Percentiles rank a stretch among this genome's conserved stretches.
Evolutionary conservation across 805 yeast species (phyloP).

Genomic region (Saturnispora gosingensis): DNA sequence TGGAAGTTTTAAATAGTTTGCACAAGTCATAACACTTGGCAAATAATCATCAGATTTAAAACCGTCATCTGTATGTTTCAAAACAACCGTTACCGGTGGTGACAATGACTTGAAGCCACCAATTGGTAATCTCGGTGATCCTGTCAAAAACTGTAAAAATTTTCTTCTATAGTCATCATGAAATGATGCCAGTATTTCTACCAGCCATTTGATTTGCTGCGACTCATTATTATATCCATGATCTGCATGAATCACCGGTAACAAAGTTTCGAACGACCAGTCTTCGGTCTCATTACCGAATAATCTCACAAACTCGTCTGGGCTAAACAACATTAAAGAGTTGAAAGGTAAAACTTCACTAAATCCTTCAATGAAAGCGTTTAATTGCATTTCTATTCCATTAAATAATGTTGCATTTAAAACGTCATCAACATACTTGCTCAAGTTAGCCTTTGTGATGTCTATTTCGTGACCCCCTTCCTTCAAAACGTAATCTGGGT

Average conservation of each 20-base stretch:
- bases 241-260: constrained; percentile 63
- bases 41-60: constrained; percentile 64
- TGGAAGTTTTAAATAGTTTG: constrained; percentile 85
- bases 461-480: constrained; percentile 43
- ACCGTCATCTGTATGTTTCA: constrained; percentile 70
- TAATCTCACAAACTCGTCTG: constrained; percentile 60
- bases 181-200: constrained; percentile 55
- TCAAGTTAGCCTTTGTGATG: constrained; percentile 47
- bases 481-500: constrained; percentile 47
- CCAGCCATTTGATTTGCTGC: constrained; percentile 45
- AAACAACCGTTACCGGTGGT: constrained; percentile 82
- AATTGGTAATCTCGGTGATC: constrained; percentile 85
- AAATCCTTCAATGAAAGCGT: constrained; percentile 71
- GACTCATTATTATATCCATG: constrained; percentile 83
- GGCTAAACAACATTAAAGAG: constrained; percentile 60
- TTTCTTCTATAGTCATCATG: constrained; percentile 47
- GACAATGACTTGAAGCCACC: constrained; percentile 82
- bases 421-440: constrained; percentile 46
- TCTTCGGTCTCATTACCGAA: constrained; percentile 81
- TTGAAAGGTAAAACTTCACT: constrained; percentile 72
- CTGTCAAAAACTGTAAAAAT: constrained; percentile 83
- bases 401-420: constrained; percentile 47
- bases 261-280: constrained; percentile 63
- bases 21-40: constrained; percentile 98
- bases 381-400: constrained; percentile 59